A percentile compares a stretch with the other conserved stretches of the same genome.
phyloP scores from a whole-genome alignment of 108 stramenopile genomes.

The Cyclotella cryptica region DNA sequence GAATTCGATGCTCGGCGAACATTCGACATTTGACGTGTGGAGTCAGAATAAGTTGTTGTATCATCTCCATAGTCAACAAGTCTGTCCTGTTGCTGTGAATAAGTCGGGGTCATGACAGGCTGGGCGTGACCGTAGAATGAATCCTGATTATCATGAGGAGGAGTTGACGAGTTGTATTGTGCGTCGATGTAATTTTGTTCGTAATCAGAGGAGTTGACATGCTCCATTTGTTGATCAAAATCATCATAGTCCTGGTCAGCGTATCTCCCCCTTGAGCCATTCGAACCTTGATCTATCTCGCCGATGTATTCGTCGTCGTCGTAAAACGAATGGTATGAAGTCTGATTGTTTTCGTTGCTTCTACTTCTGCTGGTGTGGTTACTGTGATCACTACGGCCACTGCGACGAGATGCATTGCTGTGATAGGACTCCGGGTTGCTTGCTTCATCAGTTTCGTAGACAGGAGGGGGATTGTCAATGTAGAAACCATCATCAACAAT shows the following conservation, averaged over 20 bases:
- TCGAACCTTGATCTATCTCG: slow-evolving; percentile 8
- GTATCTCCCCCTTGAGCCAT: neutral
- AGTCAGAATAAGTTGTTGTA: slow-evolving; percentile 28
- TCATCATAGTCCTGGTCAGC: slow-evolving; percentile 14
- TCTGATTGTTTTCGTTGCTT: neutral
- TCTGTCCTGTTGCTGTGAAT: slow-evolving; percentile 13
- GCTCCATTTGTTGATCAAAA: slow-evolving; percentile 1
- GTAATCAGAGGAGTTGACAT: neutral
- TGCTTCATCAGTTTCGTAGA: slow-evolving; percentile 10
- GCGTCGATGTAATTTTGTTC: neutral
- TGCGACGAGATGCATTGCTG: slow-evolving; percentile 20
- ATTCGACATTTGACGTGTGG: slow-evolving; percentile 41
- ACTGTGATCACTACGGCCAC: slow-evolving; percentile 5
- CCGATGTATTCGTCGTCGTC: slow-evolving; percentile 21
- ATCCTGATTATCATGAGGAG: neutral
- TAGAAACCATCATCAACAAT: neutral
- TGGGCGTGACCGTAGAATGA: neutral
- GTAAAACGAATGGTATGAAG: slow-evolving; percentile 13
- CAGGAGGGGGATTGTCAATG: neutral
- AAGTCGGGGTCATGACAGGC: neutral
- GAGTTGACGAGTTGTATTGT: neutral
- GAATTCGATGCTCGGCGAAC: neutral
- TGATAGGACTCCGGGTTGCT: slow-evolving; percentile 5
- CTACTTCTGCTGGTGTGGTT: slow-evolving; percentile 3
- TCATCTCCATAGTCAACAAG: slow-evolving; percentile 30